A percentile compares a stretch with the other conserved stretches of the same genome.
Conservation (phyloP, 495 filamentous ascomycete genomes). For the Penicillium cosmopolitanum region DNA sequence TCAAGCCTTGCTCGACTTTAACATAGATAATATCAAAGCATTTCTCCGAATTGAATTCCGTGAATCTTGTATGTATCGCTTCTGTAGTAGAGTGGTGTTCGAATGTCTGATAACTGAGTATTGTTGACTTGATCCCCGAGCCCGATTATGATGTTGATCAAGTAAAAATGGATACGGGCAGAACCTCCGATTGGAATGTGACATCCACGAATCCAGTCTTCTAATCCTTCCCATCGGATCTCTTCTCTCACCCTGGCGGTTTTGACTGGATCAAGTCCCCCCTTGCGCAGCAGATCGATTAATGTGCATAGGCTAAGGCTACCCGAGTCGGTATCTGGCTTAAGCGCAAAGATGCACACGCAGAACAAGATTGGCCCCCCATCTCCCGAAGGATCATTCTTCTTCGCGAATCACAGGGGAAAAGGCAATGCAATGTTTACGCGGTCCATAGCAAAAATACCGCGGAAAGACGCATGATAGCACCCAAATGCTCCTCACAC, state of each 20-base stretch:
- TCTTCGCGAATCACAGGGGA: neutral
- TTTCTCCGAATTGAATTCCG: neutral
- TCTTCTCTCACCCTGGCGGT: neutral
- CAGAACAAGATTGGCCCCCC: neutral
- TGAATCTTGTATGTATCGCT: too few relatives aligned
- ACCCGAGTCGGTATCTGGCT: neutral
- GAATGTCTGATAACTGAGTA: too few relatives aligned
- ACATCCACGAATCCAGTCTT: neutral
- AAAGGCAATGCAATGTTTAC: neutral
- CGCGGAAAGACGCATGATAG: conserved; percentile 1
- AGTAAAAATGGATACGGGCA: neutral
- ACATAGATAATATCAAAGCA: neutral
- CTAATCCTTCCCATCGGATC: neutral
- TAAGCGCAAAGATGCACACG: conserved; percentile 2
- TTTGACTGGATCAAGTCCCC: conserved; percentile 4
- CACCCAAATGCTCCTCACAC: neutral
- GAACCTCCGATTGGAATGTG: conserved; percentile 1
- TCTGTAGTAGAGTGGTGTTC: too few relatives aligned
- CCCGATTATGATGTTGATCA: neutral
- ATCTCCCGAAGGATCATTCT: neutral
- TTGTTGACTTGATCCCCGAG: neutral
- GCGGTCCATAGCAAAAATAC: conserved; percentile 6
- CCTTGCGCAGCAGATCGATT: conserved; percentile 15
- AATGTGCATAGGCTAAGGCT: neutral
- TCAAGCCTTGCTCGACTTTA: neutral